These are phyloP conservation scores for Calycina herbarum DNA, from an alignment of 2,329 filamentous ascomycete genomes.

Conservation along the genomic window DNA sequence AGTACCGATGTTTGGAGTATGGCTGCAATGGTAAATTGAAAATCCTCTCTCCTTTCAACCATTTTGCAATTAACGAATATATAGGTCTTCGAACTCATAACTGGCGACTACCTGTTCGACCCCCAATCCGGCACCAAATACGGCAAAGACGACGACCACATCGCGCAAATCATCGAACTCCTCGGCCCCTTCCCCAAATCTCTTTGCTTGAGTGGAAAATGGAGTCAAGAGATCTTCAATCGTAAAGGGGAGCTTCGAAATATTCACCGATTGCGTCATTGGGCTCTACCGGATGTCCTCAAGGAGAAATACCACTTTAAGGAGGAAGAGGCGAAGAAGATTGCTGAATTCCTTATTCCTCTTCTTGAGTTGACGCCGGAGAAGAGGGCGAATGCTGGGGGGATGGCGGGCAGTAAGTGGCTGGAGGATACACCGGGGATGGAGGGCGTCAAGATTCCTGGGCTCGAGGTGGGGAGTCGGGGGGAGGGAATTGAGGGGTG, in stretches of 20 bases:
- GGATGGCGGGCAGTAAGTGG: constrained; percentile 86
- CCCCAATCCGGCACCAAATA: constrained; percentile 98
- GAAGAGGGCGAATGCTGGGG: constrained; percentile 89
- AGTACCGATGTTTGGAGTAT: constrained; percentile 99
- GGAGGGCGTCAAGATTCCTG: constrained; percentile 73
- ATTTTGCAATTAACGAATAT: constrained; percentile 5
- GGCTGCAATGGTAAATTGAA: constrained; percentile 86
- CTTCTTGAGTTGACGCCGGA: constrained; percentile 91
- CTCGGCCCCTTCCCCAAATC: constrained; percentile 92
- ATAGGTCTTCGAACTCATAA: constrained; percentile 95
- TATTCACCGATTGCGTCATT: constrained; percentile 93
- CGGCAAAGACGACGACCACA: constrained; percentile 98
- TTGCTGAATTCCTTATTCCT: constrained; percentile 80
- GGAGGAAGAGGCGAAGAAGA: constrained; percentile 74
- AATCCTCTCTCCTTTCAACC: neutral
- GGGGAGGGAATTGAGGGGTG: constrained; percentile 95
- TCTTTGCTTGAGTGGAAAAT: constrained; percentile 88
- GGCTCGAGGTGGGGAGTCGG: constrained; percentile 73
- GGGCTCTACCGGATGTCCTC: constrained; percentile 90
- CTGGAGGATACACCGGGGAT: constrained; percentile 85
- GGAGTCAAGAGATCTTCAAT: constrained; percentile 99
- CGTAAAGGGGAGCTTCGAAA: constrained; percentile 95
- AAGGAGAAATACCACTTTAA: constrained; percentile 96
- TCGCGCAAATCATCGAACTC: constrained; percentile 97
- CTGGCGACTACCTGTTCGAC: constrained; percentile 97